Base-by-base conservation (phyloP, 495 filamentous ascomycete genomes). In the Echria macrotheca region DNA sequence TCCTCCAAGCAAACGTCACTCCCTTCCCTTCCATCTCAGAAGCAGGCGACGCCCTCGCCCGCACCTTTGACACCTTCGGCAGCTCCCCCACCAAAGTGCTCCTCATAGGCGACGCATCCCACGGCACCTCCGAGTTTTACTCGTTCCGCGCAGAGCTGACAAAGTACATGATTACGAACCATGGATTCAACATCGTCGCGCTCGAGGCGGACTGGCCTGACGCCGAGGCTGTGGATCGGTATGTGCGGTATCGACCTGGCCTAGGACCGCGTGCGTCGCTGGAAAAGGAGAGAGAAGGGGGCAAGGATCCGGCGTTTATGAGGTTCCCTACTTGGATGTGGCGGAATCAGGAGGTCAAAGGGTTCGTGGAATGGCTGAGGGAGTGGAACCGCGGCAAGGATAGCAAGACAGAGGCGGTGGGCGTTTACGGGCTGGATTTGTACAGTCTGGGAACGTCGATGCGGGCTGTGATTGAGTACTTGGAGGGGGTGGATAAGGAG, bases 251-350 rank as follows among this genome's bases (percentile, higher is more conserved):
- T 29, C 66, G 75, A 3, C 66, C 69, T 49, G 41, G 12, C 39
- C 28, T 12, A 6, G 28, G 28, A 6, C 28, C 28, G 7, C 28
- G 28, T 6, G 28, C 28, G 28, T 6, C 7, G 7, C 6, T 31
- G 7, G 28, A 31, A 31, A 6, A 6, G 6, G 28, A 31, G 12
- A 6, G 28, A 6, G 12, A 56, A 2, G 54, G 59, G 2, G 63
- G 61, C 4, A 48, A 65, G 7, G 68, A 72, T 31, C 67, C 69
- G 8, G 49, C 52, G 11, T 81, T 82, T 55, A 59, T 70, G 41
- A 60, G 76, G 14, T 82, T 81, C 35, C 78, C 79, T 18, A 78
- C 74, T 3, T 82, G 78, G 78, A 81, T 81, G 78, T 82, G 79
- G 79, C 68, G 76, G 9, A 81, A 81, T 45, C 52, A 55, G 19